Evolutionary conservation across 2,329 filamentous ascomycete species (phyloP), one percentile per base, ranked within the genome.

Genomic region (Amesomyces nigricolor): DNA sequence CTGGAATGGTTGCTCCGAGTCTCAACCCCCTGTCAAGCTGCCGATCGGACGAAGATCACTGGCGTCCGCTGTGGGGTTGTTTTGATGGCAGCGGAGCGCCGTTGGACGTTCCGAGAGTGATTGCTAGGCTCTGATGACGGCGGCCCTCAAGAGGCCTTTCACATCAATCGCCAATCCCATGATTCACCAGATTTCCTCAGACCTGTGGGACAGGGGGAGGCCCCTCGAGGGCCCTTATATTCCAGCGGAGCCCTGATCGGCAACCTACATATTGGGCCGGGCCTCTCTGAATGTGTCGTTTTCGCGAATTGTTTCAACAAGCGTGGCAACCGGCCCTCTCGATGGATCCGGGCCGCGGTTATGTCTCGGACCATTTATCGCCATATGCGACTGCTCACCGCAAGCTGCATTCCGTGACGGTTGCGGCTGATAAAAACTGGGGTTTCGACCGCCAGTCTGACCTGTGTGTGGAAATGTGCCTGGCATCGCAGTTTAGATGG

Each of bases 251-350:
- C 3, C 37, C 37, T 42, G 42, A 51, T 51, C 46, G 37, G 47
- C 53, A 9, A 42, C 47, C 19, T 22, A 29, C 39, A 37, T 51
- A 35, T 55, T 47, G 53, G 53, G 51, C 53, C 47, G 42, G 39
- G 40, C 5, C 13, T 26, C 6, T 4, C 3, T 10, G 14, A 19
- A 16, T 16, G 11, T 40, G 14, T 37, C 37, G 47, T 50, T 53
- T 50, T 42, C 35, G 47, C 47, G 10, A n/a, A 10, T 16, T 51
- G 55, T 50, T 47, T 50, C 54, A 42, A 45, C 54, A 50, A 32
- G 22, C 19, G 53, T 52, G 30, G 49, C 47, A 37, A 8, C 39
- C 44, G 42, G 35, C 17, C 49, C n/a, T 54, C 4, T 46, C 43
- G 50, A 47, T n/a, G 38, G 35, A 7, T 9, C 13, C 19, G 5